Evolutionary conservation across 2,329 filamentous ascomycete genomes (phyloP), one percentile per base, ranked within the genome.

Genomic region (Pyricularia sp.): DNA sequence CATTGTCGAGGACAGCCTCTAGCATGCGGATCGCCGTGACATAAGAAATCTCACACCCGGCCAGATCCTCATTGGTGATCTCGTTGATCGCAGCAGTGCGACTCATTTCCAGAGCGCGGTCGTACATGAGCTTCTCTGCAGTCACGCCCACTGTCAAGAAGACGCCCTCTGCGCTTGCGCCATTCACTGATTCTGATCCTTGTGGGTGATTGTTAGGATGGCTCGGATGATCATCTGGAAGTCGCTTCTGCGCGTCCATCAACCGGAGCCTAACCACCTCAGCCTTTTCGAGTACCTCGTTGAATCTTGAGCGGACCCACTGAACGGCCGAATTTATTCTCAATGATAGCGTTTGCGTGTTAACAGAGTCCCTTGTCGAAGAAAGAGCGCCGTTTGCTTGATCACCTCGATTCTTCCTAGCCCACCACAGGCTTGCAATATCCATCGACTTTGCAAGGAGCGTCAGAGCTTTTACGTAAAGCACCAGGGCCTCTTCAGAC

Each of bases 111-210:
- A 97, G 79, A 0, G 94, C 94, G 61, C 94, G 90, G 70, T 99
- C 94, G 73, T 97, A 99, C 92, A 99, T 97, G 60, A 99, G 81
- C 76, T 93, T 96, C 78, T 97, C 94, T 0, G 94, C 94, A 26
- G 92, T 97, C 65, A 97, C 87, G 1, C 93, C 94, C 2, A 90
- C 86, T 16, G 90, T 96, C 30, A 99, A 82, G 62, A 89, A 84
- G 30, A 97, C 91, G 64, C 90, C 88, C 67, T 94, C 91, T 2
- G 85, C 83, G 19, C 88, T 87, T 3, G 85, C 83, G n/a, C 82
- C 83, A 16, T 82, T 81, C 1, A 81, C 81, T 3, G 83, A 78
- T 40, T 80, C 78, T 2, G 83, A 84, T 24, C 84, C 84, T 31
- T 81, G 75, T 2, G 83, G 83, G 65, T 91, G 87, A 70, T 96